Conservation (phyloP, 306 rosid species). For the Lithocarpus polystachyus region DNA sequence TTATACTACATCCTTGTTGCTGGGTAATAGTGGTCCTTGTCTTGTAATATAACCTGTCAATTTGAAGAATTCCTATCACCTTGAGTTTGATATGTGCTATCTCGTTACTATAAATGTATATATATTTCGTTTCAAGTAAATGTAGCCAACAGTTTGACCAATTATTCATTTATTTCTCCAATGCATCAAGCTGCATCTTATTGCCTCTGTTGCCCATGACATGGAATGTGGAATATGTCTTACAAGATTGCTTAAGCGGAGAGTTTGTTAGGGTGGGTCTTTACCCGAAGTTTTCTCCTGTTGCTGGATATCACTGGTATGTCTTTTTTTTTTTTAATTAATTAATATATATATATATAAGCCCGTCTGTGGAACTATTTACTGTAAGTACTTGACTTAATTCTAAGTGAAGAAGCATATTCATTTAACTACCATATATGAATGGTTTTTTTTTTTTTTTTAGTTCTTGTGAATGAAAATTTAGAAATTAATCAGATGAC, state of each 20-base stretch:
- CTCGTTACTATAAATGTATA: background rate
- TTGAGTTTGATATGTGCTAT: background rate
- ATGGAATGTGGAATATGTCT: constrained; percentile 12
- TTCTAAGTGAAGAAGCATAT: too few relatives aligned
- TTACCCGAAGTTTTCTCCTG: constrained; percentile 74
- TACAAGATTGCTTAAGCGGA: constrained; percentile 85
- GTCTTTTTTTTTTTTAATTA: background rate
- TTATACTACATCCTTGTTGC: background rate
- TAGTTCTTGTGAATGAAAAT: too few relatives aligned
- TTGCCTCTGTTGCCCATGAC: constrained; percentile 2
- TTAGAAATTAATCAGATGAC: constrained; percentile 7
- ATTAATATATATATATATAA: too few relatives aligned
- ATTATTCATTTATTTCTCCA: background rate
- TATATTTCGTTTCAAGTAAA: background rate
- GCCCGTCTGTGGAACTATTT: background rate
- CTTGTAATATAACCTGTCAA: background rate
- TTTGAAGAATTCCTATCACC: background rate
- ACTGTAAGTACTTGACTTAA: background rate
- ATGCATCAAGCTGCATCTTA: background rate
- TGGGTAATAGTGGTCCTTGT: background rate
- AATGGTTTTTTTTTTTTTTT: too few relatives aligned
- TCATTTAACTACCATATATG: too few relatives aligned
- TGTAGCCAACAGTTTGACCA: background rate
- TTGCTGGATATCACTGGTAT: constrained; percentile 94
- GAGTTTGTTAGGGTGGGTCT: constrained; percentile 98